These are phyloP conservation scores for Sporisorium sorghi DNA, from an alignment of 1,284 basidiomycete genomes.

Conservation along the genomic window DNA sequence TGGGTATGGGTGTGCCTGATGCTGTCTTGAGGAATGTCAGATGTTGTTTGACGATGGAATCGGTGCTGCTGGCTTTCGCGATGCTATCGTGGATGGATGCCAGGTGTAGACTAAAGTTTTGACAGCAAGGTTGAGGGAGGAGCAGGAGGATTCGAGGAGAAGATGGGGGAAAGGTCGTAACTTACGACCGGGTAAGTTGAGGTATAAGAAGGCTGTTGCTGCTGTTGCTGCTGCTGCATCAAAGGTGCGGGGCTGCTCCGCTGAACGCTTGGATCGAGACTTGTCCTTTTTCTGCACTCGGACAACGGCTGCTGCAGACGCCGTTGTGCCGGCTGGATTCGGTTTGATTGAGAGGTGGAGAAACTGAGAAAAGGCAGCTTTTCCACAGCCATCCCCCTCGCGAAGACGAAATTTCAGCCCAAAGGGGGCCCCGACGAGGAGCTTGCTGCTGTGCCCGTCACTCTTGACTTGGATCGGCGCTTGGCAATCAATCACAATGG, in stretches of 20 bases:
- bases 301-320: slow-evolving; percentile 26
- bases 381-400: no score
- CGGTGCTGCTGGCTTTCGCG: not conserved
- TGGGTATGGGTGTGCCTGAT: not conserved
- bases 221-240: no score
- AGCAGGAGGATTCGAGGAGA: not conserved
- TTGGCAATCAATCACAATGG: not conserved
- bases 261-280: not conserved
- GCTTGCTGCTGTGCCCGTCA: no score
- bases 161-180: slow-evolving; percentile 4
- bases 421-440: not conserved
- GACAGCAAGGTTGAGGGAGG: no score
- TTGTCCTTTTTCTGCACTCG: no score
- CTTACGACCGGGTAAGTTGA: slow-evolving; percentile 5
- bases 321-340: slow-evolving; percentile 42
- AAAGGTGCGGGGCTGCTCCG: slow-evolving; percentile 1
- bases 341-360: slow-evolving; percentile 24
- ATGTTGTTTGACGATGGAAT: not conserved
- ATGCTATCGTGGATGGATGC: not conserved
- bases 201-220: no score
- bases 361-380: slow-evolving; percentile 7
- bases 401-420: not conserved
- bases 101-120: not conserved
- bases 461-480: slow-evolving; percentile 1
- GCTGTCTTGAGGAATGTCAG: not conserved